Evolutionary conservation across 306 rosid genomes (phyloP).

Genomic region (Sindora glabra): DNA sequence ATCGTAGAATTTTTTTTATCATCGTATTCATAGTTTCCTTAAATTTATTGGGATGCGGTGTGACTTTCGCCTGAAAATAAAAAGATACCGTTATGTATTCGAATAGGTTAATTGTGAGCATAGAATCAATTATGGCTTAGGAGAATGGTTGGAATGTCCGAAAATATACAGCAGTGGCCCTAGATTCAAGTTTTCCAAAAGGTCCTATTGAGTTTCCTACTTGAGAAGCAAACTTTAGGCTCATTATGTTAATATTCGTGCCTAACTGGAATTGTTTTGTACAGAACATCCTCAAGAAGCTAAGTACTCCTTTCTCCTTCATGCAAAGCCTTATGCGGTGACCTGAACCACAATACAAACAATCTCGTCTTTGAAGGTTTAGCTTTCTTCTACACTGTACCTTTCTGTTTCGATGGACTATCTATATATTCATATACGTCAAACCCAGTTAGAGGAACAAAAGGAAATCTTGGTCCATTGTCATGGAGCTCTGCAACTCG

Average conservation of each 20-base stretch:
- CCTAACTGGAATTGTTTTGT: conserved; percentile 19
- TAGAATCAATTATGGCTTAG: conserved; percentile 25
- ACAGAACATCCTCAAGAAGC: conserved; percentile 43
- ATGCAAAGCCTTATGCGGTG: conserved; percentile 26
- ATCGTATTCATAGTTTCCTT: no score
- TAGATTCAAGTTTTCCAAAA: conserved; percentile 13
- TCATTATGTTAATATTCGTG: conserved; percentile 23
- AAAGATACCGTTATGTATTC: no score
- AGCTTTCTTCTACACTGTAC: conserved; percentile 20
- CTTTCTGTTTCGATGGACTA: conserved; percentile 7
- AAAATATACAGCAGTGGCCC: conserved; percentile 18
- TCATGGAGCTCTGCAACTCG: background rate
- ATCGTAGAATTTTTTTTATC: no score
- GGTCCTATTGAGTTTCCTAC: conserved; percentile 37
- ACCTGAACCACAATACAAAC: conserved; percentile 66
- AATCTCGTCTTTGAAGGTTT: conserved; percentile 38
- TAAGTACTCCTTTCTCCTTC: conserved; percentile 32
- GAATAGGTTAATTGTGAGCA: background rate
- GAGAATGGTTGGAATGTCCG: conserved; percentile 24
- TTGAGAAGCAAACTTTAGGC: conserved; percentile 22
- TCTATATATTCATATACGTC: background rate
- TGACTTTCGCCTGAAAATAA: no score
- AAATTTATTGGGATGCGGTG: no score
- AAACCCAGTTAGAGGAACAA: background rate
- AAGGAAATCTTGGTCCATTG: background rate